Evolutionary conservation across 495 filamentous ascomycete species (phyloP).

Genomic region (Penicillium daleae): DNA sequence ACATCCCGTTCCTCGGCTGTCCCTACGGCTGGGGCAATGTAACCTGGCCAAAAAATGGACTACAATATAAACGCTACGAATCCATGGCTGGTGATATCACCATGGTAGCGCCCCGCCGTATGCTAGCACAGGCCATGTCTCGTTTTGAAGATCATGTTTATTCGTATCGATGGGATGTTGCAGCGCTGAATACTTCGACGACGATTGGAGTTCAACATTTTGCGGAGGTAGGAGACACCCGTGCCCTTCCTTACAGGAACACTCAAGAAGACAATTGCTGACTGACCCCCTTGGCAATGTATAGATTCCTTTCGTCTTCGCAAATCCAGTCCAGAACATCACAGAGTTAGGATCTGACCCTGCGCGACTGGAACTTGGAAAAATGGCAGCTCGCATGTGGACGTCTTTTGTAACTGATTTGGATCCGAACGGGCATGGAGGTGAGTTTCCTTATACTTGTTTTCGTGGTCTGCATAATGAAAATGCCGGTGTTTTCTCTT

Average conservation of each 20-base stretch:
- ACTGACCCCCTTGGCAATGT: not conserved
- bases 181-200: slow-evolving; percentile 34
- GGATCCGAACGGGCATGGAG: slow-evolving; percentile 51
- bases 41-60: slow-evolving; percentile 47
- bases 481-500: not conserved
- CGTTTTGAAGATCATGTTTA: slow-evolving; percentile 47
- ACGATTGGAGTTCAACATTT: slow-evolving; percentile 43
- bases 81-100: slow-evolving; percentile 58
- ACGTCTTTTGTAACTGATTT: slow-evolving; percentile 54
- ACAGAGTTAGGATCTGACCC: slow-evolving; percentile 39
- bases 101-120: slow-evolving; percentile 58
- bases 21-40: slow-evolving; percentile 55
- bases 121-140: slow-evolving; percentile 55
- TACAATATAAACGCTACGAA: slow-evolving; percentile 55
- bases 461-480: not conserved
- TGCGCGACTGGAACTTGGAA: slow-evolving; percentile 33
- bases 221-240: slow-evolving; percentile 32
- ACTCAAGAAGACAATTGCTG: not conserved
- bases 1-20: slow-evolving; percentile 47
- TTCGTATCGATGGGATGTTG: slow-evolving; percentile 58
- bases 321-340: slow-evolving; percentile 50
- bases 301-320: slow-evolving; percentile 50
- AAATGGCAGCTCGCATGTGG: slow-evolving; percentile 57
- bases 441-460: slow-evolving; percentile 13
- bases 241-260: not conserved